phyloP scores from a whole-genome alignment of 2,329 filamentous ascomycete genomes.

The Coniosporium tulheliwenetii region DNA sequence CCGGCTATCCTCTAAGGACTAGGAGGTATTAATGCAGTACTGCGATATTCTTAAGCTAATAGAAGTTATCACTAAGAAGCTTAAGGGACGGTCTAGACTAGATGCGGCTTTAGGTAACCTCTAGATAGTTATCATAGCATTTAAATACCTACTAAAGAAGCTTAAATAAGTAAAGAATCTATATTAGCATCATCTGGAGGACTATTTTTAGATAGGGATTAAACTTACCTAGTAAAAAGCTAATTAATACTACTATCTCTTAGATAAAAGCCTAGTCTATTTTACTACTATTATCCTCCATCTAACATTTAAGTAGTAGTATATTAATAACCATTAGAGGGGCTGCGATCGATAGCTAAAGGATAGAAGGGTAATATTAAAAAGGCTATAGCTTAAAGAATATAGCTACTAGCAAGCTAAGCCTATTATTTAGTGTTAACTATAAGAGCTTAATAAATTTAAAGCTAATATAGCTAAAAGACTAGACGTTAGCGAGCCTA shows the following conservation, averaged over 20 bases:
- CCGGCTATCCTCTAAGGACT: background rate
- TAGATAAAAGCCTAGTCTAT: background rate
- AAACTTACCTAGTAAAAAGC: background rate
- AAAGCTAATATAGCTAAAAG: no score
- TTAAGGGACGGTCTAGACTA: no score
- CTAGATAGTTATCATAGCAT: background rate
- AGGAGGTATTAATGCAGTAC: background rate
- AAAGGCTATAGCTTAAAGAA: background rate
- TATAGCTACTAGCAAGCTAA: no score
- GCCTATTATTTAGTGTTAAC: no score
- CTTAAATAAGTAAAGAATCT: no score
- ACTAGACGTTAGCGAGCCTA: no score
- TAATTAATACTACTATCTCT: background rate
- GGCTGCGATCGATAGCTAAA: background rate
- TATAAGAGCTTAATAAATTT: no score
- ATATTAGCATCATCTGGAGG: background rate
- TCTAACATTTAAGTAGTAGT: background rate
- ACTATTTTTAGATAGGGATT: background rate
- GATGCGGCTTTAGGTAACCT: background rate
- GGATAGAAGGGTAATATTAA: background rate
- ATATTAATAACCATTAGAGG: background rate
- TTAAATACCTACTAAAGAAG: background rate
- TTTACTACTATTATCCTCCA: background rate
- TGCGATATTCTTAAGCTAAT: background rate
- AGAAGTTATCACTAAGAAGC: background rate